Base-by-base conservation (phyloP, 2,329 filamentous ascomycete genomes). In the Trichoderma asperellum region DNA sequence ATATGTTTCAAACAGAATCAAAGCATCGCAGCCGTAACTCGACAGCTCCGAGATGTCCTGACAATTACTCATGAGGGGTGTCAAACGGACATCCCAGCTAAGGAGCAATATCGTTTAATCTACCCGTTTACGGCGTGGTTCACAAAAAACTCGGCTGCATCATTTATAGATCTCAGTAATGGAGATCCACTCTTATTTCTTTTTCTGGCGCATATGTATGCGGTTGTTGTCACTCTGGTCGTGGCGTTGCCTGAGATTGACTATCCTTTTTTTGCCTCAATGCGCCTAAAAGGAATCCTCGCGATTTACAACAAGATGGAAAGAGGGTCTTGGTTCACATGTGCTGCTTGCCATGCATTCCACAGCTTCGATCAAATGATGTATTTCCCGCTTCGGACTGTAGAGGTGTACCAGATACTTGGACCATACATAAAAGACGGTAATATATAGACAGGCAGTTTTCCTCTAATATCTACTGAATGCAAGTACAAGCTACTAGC, bases 81-180 rank as follows among this genome's bases (percentile, higher is more conserved):
- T 37, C 35, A 37, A 14, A 37, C 12, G 11, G 10, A 14, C 11
- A 37, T 37, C 35, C 10, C 35, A 37, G 35, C 12, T 14, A 37
- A 37, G 35, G 35, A 37, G 4, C 35, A 37, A 37, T 37, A 37
- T 59, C 56, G 56, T 40, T 40, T 59, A 16, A 40, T 59, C 11
- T 59, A 59, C 35, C 56, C 56, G 18, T 59, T 59, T 59, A 59
- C 56, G 11, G 56, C 56, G 1, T 59, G 56, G 56, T 59, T 59
- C 34, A 59, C 56, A 8, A 59, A 59, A 11, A 40, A 59, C 12
- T 59, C 56, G 8, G 56, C 56, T 24, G 56, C 56, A 40, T 59
- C 56, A 1, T 59, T 59, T 59, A 59, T 59, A 59, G 56, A 59
- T 59, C 34, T 59, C 21, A 59, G 56, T 34, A 40, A 43, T 0